These are phyloP conservation scores for Ophiostoma pallidulum DNA, from an alignment of 2,329 filamentous ascomycete species.

Conservation along the genomic window DNA sequence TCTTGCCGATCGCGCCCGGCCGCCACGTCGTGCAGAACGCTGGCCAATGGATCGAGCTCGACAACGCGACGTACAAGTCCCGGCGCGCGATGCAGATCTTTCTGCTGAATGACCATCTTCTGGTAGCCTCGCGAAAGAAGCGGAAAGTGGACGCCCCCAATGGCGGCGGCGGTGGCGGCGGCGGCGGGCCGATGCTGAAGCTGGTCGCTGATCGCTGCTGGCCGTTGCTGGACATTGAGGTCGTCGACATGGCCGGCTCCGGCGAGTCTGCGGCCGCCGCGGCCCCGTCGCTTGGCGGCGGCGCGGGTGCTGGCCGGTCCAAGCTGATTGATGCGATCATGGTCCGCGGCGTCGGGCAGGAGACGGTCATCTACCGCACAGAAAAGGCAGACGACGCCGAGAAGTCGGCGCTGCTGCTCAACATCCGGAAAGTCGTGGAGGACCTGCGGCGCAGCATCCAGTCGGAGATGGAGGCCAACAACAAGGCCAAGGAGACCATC, in stretches of 20 bases:
- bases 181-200: constrained; percentile 54
- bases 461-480: constrained; percentile 78
- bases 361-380: constrained; percentile 90
- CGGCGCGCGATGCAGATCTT: constrained; percentile 83
- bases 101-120: constrained; percentile 84
- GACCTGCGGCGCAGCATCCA: constrained; percentile 79
- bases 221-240: constrained; percentile 84
- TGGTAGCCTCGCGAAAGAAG: constrained; percentile 88
- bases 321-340: constrained; percentile 80
- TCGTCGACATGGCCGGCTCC: constrained; percentile 73
- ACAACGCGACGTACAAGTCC: constrained; percentile 95
- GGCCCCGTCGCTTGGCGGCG: constrained; percentile 11
- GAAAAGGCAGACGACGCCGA: constrained; percentile 71
- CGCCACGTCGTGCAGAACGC: constrained; percentile 91
- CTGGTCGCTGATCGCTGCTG: constrained; percentile 91
- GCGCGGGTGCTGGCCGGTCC: constrained; percentile 34
- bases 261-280: constrained; percentile 43
- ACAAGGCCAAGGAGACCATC: constrained; percentile 74
- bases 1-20: constrained; percentile 80
- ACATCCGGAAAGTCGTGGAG: constrained; percentile 86
- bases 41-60: constrained; percentile 87
- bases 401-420: constrained; percentile 73
- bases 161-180: constrained; percentile 33
- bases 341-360: constrained; percentile 72
- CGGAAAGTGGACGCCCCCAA: constrained; percentile 64